phyloP scores from a whole-genome alignment of 1,139 yeast species.

The Geotrichum aggregatum region DNA sequence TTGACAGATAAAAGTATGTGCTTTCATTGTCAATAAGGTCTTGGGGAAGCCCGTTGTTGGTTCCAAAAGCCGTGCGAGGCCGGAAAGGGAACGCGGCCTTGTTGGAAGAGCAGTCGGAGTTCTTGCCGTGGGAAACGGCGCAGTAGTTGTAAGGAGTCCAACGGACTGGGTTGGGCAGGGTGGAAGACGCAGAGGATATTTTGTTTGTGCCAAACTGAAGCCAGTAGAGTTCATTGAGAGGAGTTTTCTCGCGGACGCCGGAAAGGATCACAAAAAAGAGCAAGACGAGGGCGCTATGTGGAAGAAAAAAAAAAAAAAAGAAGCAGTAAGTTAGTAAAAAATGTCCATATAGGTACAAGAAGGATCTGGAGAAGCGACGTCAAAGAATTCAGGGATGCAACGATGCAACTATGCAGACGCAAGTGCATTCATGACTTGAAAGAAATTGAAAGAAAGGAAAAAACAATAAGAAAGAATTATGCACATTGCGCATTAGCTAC shows the following conservation, averaged over 20 bases:
- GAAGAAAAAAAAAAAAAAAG: background rate
- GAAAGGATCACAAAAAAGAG: conserved; percentile 60
- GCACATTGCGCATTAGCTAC: too few relatives aligned
- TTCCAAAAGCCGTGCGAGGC: conserved; percentile 54
- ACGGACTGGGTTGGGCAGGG: conserved; percentile 44
- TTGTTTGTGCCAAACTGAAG: conserved; percentile 62
- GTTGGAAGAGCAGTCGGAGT: conserved; percentile 46
- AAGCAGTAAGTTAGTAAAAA: background rate
- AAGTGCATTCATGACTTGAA: too few relatives aligned
- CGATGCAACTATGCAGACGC: too few relatives aligned
- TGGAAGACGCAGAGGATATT: conserved; percentile 44
- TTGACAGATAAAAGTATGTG: conserved; percentile 57
- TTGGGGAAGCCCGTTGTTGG: conserved; percentile 46
- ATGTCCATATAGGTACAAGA: background rate
- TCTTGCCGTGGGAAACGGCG: conserved; percentile 42
- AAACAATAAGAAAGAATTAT: too few relatives aligned
- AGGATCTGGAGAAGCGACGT: too few relatives aligned
- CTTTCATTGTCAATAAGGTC: conserved; percentile 47
- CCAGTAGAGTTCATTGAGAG: conserved; percentile 62
- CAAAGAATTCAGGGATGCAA: too few relatives aligned
- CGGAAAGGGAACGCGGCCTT: conserved; percentile 64
- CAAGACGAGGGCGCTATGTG: conserved; percentile 50
- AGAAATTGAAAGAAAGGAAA: too few relatives aligned
- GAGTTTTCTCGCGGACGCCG: conserved; percentile 51
- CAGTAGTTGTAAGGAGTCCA: conserved; percentile 75